Evolutionary conservation across 2,329 filamentous ascomycete genomes (phyloP).

Genomic region (Pseudogymnoascus sp.): DNA sequence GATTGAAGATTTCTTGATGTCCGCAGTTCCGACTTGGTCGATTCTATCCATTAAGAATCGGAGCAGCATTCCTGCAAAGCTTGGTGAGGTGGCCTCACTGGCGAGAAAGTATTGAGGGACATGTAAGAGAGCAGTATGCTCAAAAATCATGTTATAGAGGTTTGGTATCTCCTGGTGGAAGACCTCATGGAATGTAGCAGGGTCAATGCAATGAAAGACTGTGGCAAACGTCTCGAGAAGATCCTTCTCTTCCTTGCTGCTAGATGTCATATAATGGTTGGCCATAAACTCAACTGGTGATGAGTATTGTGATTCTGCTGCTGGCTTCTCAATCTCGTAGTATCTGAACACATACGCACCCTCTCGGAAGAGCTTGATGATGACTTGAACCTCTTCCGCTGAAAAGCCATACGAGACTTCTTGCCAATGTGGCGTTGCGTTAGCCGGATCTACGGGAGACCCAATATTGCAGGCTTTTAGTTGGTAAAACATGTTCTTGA

Average conservation of each 20-base stretch:
- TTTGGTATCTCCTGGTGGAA: conserved; percentile 96
- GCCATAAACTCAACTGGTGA: conserved; percentile 88
- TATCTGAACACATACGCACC: conserved; percentile 95
- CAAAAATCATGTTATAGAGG: conserved; percentile 95
- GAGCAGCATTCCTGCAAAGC: conserved; percentile 95
- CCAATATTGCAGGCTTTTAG: conserved; percentile 79
- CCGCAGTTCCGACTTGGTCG: conserved; percentile 83
- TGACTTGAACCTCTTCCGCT: conserved; percentile 91
- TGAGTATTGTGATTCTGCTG: conserved; percentile 62
- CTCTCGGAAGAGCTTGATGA: conserved; percentile 95
- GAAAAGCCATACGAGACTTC: conserved; percentile 96
- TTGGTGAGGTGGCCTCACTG: conserved; percentile 95
- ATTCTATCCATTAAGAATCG: conserved; percentile 97
- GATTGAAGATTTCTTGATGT: conserved; percentile 88
- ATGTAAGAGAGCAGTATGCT: conserved; percentile 87
- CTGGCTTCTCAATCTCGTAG: conserved; percentile 79
- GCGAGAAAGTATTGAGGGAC: conserved; percentile 97
- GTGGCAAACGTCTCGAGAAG: conserved; percentile 95
- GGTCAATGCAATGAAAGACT: conserved; percentile 96
- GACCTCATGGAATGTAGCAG: conserved; percentile 95
- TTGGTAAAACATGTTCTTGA: conserved; percentile 96
- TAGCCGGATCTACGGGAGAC: conserved; percentile 62
- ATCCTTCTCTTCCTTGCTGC: conserved; percentile 93
- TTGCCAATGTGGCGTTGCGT: conserved; percentile 82
- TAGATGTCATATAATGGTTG: conserved; percentile 90